Evolutionary conservation across 75 land plant genomes (phyloP), one percentile per base, ranked within the genome.

Genomic region (Pseudotsuga menziesii): DNA sequence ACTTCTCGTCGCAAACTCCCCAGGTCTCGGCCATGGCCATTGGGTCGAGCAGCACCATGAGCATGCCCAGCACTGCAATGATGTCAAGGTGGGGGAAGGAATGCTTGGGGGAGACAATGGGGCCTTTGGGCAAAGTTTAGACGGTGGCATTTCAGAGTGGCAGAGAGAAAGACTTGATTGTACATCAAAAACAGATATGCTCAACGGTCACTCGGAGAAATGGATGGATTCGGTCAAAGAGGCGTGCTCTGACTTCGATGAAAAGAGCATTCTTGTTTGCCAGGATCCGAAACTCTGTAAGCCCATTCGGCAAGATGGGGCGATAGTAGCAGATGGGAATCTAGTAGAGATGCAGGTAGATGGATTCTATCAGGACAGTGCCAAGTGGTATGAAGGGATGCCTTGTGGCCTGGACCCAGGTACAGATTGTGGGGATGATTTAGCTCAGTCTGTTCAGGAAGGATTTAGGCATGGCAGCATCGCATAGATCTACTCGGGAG

Each of bases 331-430:
- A 39, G 91, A 90, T 80, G 78, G 82, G 26, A 80, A 83, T 72
- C 84, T 93, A 56, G 87, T 78, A 19, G 81, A 84, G 15, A 84
- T 92, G 83, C 93, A 84, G 36, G 92, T 90, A 55, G 96, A 93
- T 69, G 81, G 83, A 48, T 93, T 89, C 75, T 93, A 93, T 80
- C 80, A 81, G 20, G 93, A 93, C 7, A 81, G 76, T 73, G 76
- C 89, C 2, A 93, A 91, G 76, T 93, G 96, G 96, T 93, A 87
- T 81, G 96, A 91, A 58, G 82, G 80, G 35, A 83, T 91, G 73
- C 90, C 94, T 57, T 83, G 90, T 75, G 85, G 76, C 4, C 75
- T 90, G 80, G 95, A 90, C 64, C 41, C 90, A 12, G 56, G 83
- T 81, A 66, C 83, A 67, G 93, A 80, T 54, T 87, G 87, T 59